These are phyloP conservation scores for Penicillium robsamsonii DNA, from an alignment of 495 filamentous ascomycete species.

Conservation along the genomic window DNA sequence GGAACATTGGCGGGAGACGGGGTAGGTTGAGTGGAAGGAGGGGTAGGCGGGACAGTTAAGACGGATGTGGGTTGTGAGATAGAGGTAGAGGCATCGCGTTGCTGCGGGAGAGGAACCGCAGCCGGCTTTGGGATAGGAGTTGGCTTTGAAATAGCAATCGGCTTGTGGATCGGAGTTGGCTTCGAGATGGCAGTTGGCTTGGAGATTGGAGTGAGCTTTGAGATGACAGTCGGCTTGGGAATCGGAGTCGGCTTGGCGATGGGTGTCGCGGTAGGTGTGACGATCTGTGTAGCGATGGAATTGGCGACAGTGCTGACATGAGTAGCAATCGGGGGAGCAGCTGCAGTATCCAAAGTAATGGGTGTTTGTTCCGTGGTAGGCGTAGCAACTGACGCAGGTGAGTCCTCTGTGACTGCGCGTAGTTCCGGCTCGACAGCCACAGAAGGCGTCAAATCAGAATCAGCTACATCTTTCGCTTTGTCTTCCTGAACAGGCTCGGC, in stretches of 20 bases:
- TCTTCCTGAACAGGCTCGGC: constrained; percentile 14
- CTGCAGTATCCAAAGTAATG: constrained; percentile 14
- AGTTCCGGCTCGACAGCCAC: constrained; percentile 23
- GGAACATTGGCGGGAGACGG: background rate
- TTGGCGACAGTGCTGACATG: constrained; percentile 13
- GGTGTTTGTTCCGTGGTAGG: constrained; percentile 18
- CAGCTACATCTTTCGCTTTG: constrained; percentile 23
- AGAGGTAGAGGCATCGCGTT: constrained; percentile 2
- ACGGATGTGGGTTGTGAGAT: constrained; percentile 9
- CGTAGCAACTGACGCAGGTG: constrained; percentile 13
- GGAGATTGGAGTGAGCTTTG: background rate
- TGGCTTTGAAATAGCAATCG: background rate
- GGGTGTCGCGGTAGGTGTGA: constrained; percentile 5
- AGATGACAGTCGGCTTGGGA: background rate
- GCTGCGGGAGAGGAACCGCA: background rate
- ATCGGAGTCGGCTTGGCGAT: constrained; percentile 14
- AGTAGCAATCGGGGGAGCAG: constrained; percentile 30
- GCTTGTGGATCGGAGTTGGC: background rate
- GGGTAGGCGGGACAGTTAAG: constrained; percentile 2
- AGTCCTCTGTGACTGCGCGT: constrained; percentile 10
- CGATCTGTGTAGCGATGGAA: background rate
- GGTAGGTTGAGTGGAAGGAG: constrained; percentile 1
- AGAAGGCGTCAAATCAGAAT: constrained; percentile 19
- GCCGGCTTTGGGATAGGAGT: background rate
- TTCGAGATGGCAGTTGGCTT: background rate